Base-by-base conservation (phyloP, 2,329 filamentous ascomycete genomes). In the Parascedosporium putredinis region DNA sequence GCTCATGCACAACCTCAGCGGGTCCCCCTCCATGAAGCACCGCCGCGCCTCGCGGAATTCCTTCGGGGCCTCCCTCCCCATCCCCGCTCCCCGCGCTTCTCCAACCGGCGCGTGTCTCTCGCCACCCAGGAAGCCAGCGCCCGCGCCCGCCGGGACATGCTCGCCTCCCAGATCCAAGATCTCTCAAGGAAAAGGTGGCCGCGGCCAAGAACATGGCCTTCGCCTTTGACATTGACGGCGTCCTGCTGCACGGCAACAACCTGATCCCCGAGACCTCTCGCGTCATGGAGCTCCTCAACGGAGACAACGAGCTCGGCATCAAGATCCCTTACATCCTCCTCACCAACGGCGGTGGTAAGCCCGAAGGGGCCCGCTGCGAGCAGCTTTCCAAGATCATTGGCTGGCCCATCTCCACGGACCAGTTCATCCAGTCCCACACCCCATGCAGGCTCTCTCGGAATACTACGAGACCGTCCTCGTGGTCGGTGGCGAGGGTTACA, bases 291-390 rank as follows among this genome's bases (percentile, higher is more conserved):
- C 83, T 82, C 59, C 81, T 97, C 22, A 81, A 89, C 57, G 68
- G 75, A 44, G 76, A 89, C 60, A 74, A 78, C 44, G 81, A 88
- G 68, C 78, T 88, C 46, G 83, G 83, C 53, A 86, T 88, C 70
- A 86, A 84, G 74, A 88, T 96, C 45, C 90, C 91, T 9, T 96
- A 95, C 68, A 91, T 98, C 59, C 79, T 98, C 29, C 75, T 98
- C 54, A 98, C 93, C 53, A 98, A 98, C 67, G 91, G 93, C 57
- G 93, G 93, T 40, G 93, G 93, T 52, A 96, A 96, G 72, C 90
- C 88, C 0, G 91, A 96, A 67, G 81, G 87, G 58, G 90, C 96
- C 67, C 80, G 91, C 54, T 96, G 90, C 63, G 69, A 79, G 18
- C 88, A 96, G 61, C 78, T 97, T 23, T 54, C 52, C 46, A 48